Percentiles rank a stretch among this genome's conserved stretches.
Conservation (phyloP, 257 asterid species). For the Agastache rugosa region DNA sequence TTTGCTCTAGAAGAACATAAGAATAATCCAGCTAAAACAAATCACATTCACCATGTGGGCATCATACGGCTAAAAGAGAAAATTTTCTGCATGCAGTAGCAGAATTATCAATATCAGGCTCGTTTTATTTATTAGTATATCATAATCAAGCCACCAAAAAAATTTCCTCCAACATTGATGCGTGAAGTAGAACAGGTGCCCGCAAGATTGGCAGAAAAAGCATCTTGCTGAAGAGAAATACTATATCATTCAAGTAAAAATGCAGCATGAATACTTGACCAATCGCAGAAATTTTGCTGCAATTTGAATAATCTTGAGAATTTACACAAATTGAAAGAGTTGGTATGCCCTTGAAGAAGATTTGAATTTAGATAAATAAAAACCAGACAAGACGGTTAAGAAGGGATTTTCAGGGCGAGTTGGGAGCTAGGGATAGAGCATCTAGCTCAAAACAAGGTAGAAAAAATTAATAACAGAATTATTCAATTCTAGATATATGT, state of each 20-base stretch:
- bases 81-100: not conserved
- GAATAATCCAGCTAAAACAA: not conserved
- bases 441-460: slow-evolving; percentile 18
- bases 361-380: not conserved
- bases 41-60: not conserved
- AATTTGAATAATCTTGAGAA: slow-evolving; percentile 9
- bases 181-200: not conserved
- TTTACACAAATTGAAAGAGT: not conserved
- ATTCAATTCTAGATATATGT: slow-evolving; percentile 1
- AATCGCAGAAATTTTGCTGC: not conserved
- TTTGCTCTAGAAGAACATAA: not conserved
- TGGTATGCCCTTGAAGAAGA: not conserved
- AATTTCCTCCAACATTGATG: not conserved
- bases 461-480: not conserved
- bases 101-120: not conserved
- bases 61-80: not conserved
- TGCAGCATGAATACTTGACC: not conserved
- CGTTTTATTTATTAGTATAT: not conserved
- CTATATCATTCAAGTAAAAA: not conserved
- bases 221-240: not conserved
- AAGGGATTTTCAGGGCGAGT: not conserved
- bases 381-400: not conserved
- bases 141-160: not conserved
- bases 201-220: slow-evolving; percentile 14
- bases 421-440: not conserved